These are phyloP conservation scores for Dendryphion nanum DNA, from an alignment of 2,329 filamentous ascomycete genomes.

Conservation along the genomic window DNA sequence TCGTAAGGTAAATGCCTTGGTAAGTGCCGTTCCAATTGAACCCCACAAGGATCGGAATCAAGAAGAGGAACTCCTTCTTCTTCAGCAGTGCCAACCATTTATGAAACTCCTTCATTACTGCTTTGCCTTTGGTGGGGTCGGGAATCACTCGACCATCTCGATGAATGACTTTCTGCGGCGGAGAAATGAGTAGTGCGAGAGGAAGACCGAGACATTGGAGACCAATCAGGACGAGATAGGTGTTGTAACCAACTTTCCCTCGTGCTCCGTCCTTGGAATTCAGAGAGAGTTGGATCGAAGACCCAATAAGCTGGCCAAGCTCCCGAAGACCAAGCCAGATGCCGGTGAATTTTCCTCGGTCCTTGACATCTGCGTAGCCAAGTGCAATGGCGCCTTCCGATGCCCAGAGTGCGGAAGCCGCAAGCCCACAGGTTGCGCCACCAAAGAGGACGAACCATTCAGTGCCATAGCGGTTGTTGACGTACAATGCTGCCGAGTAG, in stretches of 20 bases:
- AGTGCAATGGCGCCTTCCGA: slow-evolving; percentile 43
- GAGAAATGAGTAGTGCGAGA: slow-evolving; percentile 46
- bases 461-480: slow-evolving; percentile 31
- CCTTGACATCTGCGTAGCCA: slow-evolving; percentile 47
- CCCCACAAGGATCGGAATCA: slow-evolving; percentile 51
- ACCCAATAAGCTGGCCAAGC: slow-evolving; percentile 53
- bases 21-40: slow-evolving; percentile 55
- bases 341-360: slow-evolving; percentile 47
- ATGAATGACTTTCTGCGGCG: slow-evolving; percentile 47
- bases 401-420: slow-evolving; percentile 42
- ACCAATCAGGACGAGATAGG: slow-evolving; percentile 40
- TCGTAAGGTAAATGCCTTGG: slow-evolving; percentile 53
- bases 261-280: slow-evolving; percentile 45
- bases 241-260: slow-evolving; percentile 49
- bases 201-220: slow-evolving; percentile 49
- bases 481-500: slow-evolving; percentile 27
- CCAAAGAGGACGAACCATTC: slow-evolving; percentile 37
- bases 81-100: slow-evolving; percentile 42
- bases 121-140: slow-evolving; percentile 39
- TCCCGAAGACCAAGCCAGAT: slow-evolving; percentile 56
- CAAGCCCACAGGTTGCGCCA: slow-evolving; percentile 33
- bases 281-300: slow-evolving; percentile 51
- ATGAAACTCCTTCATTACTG: slow-evolving; percentile 37
- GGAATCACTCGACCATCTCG: slow-evolving; percentile 37
- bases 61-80: slow-evolving; percentile 47